A percentile compares a stretch with the other conserved stretches of the same genome.
These are phyloP conservation scores for Buxus sempervirens DNA, from an alignment of 164 flowering plant species.

Conservation along the genomic window DNA sequence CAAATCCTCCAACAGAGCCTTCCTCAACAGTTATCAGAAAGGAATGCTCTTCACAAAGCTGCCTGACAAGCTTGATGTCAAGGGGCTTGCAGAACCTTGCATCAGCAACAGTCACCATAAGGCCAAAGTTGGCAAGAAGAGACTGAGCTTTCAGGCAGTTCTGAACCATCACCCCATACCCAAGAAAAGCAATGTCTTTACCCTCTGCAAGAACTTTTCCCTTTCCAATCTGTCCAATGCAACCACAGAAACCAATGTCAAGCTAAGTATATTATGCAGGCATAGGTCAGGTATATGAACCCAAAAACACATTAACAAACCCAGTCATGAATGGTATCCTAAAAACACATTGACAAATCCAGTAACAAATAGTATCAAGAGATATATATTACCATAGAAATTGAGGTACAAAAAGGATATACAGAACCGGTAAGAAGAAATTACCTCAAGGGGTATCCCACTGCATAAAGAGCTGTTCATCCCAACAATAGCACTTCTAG, in stretches of 20 bases:
- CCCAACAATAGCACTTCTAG: constrained; percentile 8
- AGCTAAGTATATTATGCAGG: no score
- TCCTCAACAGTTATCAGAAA: constrained; percentile 3
- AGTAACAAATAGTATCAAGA: no score
- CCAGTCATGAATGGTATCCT: no score
- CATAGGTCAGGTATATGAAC: no score
- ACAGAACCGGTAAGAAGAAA: no score
- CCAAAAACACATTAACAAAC: no score
- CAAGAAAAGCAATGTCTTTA: neutral
- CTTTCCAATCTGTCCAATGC: constrained; percentile 2
- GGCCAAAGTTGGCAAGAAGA: neutral
- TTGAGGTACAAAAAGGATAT: no score
- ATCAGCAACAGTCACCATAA: neutral
- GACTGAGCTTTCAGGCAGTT: neutral
- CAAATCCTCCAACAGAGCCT: neutral
- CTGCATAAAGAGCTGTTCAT: no score
- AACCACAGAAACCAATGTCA: no score
- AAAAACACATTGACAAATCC: no score
- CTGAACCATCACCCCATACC: constrained; percentile 4
- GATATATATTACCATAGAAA: no score
- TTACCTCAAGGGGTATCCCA: no score
- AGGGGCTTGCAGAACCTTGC: constrained; percentile 7
- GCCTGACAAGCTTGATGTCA: neutral
- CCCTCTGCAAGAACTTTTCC: constrained; percentile 1
- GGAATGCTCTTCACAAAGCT: neutral